Evolutionary conservation across 257 asterid genomes (phyloP).

Genomic region (Nyctanthes arbortristis): DNA sequence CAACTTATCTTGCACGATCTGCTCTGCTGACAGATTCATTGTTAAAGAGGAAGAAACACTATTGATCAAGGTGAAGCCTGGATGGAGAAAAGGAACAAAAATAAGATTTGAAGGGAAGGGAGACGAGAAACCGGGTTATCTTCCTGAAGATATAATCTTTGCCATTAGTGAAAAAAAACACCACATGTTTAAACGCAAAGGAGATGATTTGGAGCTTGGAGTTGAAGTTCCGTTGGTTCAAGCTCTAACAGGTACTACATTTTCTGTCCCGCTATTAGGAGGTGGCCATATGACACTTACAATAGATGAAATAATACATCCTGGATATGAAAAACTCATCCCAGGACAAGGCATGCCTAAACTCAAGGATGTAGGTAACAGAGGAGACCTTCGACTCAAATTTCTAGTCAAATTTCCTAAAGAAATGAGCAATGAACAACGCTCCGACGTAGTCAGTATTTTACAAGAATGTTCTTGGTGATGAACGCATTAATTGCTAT

Average conservation of each 20-base stretch:
- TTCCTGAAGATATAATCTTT: constrained; percentile 80
- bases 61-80: constrained; percentile 72
- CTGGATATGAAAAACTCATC: constrained; percentile 71
- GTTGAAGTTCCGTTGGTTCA: constrained; percentile 85
- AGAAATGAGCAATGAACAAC: constrained; percentile 59
- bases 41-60: constrained; percentile 77
- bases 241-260: constrained; percentile 81
- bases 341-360: constrained; percentile 88
- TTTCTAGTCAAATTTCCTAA: constrained; percentile 74
- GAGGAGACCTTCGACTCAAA: constrained; percentile 63
- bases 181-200: constrained; percentile 61
- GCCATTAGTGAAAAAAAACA: constrained; percentile 75
- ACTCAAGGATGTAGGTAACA: neutral
- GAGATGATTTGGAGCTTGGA: constrained; percentile 78
- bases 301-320: constrained; percentile 64
- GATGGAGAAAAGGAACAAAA: constrained; percentile 92
- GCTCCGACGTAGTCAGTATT: constrained; percentile 29
- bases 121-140: constrained; percentile 78
- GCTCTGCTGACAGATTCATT: constrained; percentile 46
- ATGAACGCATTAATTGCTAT: neutral
- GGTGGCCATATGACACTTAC: constrained; percentile 56
- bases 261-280: constrained; percentile 72
- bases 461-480: constrained; percentile 40
- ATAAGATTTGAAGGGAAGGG: constrained; percentile 94
- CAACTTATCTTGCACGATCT: neutral